Evolutionary conservation across 1,139 yeast species (phyloP), one percentile per base, ranked within the genome.

Genomic region (Citeromyces siamensis): DNA sequence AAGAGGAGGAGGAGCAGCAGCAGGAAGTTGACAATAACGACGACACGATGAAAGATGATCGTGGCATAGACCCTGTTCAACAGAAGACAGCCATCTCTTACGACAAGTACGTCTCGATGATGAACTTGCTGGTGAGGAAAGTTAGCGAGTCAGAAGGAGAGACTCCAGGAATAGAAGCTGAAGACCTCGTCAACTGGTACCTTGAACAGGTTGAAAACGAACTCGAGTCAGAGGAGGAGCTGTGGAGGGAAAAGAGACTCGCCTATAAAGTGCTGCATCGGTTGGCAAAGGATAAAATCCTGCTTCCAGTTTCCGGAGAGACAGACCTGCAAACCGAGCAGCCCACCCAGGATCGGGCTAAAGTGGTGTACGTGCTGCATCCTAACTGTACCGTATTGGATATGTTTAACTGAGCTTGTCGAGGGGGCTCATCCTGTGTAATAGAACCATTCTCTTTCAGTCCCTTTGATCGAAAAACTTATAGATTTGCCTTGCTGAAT

Each of bases 371-470:
- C 51, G 85, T 85, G 29, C 64, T 86, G 41, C 97, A 90, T 62
- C 97, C 97, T 38, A 88, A 90, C 55, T 82, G 88, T 60, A 80
- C 85, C 14, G 73, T 81, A 42, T 66, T 78, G 45, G 90, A 79
- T 42, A 47, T 55, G 42, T 45, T 55, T 28, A 58, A 53, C 32
- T 56, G 14, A 19, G 22, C 19, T 10, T 32, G 34, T 32, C 28
- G n/a, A n/a, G n/a, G n/a, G n/a, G n/a, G n/a, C n/a, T n/a, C n/a
- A n/a, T n/a, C n/a, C n/a, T n/a, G n/a, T n/a, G n/a, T n/a, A n/a
- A n/a, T n/a, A n/a, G n/a, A n/a, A n/a, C n/a, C n/a, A n/a, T n/a
- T n/a, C n/a, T n/a, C n/a, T n/a, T n/a, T n/a, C n/a, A n/a, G n/a
- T n/a, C n/a, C n/a, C n/a, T n/a, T n/a, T n/a, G n/a, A n/a, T n/a